Percentiles rank a stretch among this genome's conserved stretches.
These are phyloP conservation scores for Mallotus repandus DNA, from an alignment of 441 rosid genomes.

Conservation along the genomic window DNA sequence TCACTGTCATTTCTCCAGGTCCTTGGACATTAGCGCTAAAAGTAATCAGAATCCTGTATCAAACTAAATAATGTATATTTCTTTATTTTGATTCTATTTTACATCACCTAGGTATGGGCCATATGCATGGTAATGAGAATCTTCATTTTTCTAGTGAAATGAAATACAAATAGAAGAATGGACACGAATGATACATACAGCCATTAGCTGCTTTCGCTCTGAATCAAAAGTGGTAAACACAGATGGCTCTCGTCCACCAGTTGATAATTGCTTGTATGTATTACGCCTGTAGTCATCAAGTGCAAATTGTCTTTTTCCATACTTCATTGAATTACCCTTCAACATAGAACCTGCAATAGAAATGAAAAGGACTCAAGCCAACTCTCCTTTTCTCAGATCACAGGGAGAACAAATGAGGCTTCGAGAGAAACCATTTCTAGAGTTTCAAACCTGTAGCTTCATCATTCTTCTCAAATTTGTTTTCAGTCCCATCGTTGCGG, in stretches of 20 bases:
- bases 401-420: slow-evolving; percentile 9
- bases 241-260: slow-evolving; percentile 48
- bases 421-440: no score
- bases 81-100: background rate
- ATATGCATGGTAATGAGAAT: background rate
- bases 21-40: no score
- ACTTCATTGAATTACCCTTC: slow-evolving; percentile 42
- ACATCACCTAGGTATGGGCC: background rate
- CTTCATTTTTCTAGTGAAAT: background rate
- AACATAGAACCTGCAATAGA: slow-evolving; percentile 39
- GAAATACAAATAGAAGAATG: background rate
- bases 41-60: background rate
- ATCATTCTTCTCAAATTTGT: slow-evolving; percentile 44
- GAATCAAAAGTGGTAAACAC: slow-evolving; percentile 79
- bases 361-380: slow-evolving; percentile 21
- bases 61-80: background rate
- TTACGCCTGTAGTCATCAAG: slow-evolving; percentile 71
- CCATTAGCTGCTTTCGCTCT: slow-evolving; percentile 82
- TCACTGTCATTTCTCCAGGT: no score
- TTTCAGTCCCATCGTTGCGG: slow-evolving; percentile 37
- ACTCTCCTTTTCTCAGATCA: background rate
- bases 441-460: slow-evolving; percentile 44
- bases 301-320: slow-evolving; percentile 45
- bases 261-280: slow-evolving; percentile 55
- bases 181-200: slow-evolving; percentile 50